Evolutionary conservation across 75 land plant genomes (phyloP), one percentile per base, ranked within the genome.

Genomic region (Ceratopteris richardii): DNA sequence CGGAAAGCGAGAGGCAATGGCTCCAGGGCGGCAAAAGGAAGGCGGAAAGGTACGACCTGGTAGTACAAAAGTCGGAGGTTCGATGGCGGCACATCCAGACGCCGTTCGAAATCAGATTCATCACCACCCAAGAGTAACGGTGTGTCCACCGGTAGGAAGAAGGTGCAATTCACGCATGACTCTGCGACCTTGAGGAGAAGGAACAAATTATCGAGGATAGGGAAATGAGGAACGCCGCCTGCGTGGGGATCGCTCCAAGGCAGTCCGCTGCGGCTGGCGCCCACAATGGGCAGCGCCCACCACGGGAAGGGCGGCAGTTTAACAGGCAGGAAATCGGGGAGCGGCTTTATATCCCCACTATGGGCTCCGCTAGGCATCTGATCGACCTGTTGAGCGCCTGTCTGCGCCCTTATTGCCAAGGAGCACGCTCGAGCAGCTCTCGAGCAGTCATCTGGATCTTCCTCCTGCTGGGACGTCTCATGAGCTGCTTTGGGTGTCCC

Each of bases 121-220:
- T 21, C 22, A 17, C 22, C 28, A 3, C 28, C 28, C 25, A 26
- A 4, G 27, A 19, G 14, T 1, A 52, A 14, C 1, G 54, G 13
- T 5, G 54, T 52, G 54, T 52, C 54, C 25, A 52, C 16, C 2
- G 54, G 25, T 1, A 52, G 24, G 23, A 52, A 52, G 16, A 23
- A 24, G 28, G 54, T 52, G 54, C 54, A 52, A 3, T 52, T 52
- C 28, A 23, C 22, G 54, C 54, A 52, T 1, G 54, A 26, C 29
- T 11, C 18, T 23, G 22, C 50, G 50, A 26, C 27, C 27, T 52
- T 52, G 16, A 52, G 29, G 6, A 52, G 28, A 4, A 26, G 13
- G 28, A 52, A 52, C 3, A 52, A 28, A 14, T 52, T 52, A 6
- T 52, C 54, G 28, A 52, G 28, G 16, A 26, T 26, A 3, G 54